Evolutionary conservation across 139 green algal species (phyloP).

Genomic region (Spirogloea muscicola): DNA sequence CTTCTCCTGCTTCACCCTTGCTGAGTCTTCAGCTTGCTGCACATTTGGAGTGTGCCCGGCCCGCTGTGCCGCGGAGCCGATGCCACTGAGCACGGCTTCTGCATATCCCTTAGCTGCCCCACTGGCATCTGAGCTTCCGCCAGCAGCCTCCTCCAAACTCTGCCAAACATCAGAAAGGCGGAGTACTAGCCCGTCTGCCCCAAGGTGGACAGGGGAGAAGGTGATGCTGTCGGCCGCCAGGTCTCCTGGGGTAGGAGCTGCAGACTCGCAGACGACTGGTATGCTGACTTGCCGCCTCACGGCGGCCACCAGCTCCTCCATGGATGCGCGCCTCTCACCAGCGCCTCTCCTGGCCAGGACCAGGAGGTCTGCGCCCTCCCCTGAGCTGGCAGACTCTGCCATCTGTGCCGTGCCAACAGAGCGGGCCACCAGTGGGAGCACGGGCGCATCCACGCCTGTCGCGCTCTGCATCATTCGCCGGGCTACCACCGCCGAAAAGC

Average conservation of each 20-base stretch:
- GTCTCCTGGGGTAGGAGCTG: not conserved
- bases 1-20: too few relatives aligned
- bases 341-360: slow-evolving; percentile 7
- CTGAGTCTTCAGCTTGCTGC: too few relatives aligned
- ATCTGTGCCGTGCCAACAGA: slow-evolving; percentile 49
- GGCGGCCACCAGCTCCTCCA: slow-evolving; percentile 5
- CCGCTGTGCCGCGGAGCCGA: not conserved
- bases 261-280: not conserved
- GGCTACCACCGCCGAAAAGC: slow-evolving; percentile 81
- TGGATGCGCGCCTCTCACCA: not conserved
- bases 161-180: too few relatives aligned
- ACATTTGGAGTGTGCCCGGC: not conserved
- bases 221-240: too few relatives aligned
- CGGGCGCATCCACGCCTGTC: not conserved
- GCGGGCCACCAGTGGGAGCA: slow-evolving; percentile 64
- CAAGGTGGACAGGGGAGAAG: too few relatives aligned
- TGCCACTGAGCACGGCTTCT: not conserved
- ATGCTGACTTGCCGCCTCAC: not conserved
- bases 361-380: slow-evolving; percentile 45
- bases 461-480: slow-evolving; percentile 64
- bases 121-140: too few relatives aligned
- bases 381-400: slow-evolving; percentile 40
- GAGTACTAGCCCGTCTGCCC: too few relatives aligned
- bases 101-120: not conserved
- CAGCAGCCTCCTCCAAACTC: too few relatives aligned